Evolutionary conservation across 2,329 filamentous ascomycete genomes (phyloP).

Genomic region (Penicillium vulpinum): DNA sequence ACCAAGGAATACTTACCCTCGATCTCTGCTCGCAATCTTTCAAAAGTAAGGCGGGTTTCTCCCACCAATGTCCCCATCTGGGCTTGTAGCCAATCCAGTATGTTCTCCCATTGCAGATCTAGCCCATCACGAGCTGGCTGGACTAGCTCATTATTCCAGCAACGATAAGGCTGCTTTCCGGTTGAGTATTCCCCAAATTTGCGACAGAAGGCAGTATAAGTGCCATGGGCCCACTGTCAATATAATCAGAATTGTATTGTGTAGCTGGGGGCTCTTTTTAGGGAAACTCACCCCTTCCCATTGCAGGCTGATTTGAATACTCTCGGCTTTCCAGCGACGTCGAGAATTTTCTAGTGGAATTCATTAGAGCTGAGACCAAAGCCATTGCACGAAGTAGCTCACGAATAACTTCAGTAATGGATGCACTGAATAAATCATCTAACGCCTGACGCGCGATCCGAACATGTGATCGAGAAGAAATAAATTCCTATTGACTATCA

Average conservation of each 20-base stretch:
- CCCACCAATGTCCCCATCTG: not conserved
- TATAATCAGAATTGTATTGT: not conserved
- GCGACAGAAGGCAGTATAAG: not conserved
- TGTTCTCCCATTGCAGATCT: not conserved
- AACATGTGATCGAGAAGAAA: no score
- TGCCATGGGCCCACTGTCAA: not conserved
- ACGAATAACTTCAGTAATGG: no score
- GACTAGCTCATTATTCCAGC: not conserved
- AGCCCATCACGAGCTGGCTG: not conserved
- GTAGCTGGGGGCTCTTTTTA: not conserved
- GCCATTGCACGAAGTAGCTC: no score
- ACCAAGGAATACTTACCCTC: no score
- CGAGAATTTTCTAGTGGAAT: no score
- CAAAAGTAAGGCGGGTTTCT: not conserved
- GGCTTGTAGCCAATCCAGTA: not conserved
- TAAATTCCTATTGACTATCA: no score
- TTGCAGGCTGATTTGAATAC: not conserved
- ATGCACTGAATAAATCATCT: no score
- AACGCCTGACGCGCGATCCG: no score
- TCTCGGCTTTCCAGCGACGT: no score
- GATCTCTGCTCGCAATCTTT: no score
- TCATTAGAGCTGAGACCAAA: no score
- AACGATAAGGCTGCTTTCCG: not conserved
- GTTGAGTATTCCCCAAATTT: not conserved
- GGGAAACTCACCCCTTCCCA: not conserved